Percentiles rank a stretch among this genome's conserved stretches.
Evolutionary conservation across 768 basidiomycete species (phyloP).

Genomic region (Fistulinella prunicolor): DNA sequence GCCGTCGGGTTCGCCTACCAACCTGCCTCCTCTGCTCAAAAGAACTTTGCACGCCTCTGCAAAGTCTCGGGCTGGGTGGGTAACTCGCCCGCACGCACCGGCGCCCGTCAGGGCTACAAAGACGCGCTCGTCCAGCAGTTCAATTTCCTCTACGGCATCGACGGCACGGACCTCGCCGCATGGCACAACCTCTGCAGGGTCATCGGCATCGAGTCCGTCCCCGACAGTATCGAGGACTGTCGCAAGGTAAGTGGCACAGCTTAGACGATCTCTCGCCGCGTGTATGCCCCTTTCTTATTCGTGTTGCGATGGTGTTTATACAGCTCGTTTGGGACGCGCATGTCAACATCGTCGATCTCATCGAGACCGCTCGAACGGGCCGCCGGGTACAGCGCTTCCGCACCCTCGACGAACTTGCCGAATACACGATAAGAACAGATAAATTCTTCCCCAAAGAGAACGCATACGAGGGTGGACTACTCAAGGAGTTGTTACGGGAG

Average conservation of each 20-base stretch:
- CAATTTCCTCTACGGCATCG: constrained; percentile 21
- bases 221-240: constrained; percentile 15
- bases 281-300: not conserved
- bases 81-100: not conserved
- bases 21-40: constrained; percentile 4
- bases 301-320: not conserved
- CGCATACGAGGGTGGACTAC: constrained; percentile 29
- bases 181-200: constrained; percentile 23
- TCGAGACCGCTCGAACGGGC: constrained; percentile 15
- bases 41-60: constrained; percentile 18
- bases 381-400: constrained; percentile 19
- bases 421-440: constrained; percentile 18
- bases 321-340: constrained; percentile 25
- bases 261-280: not conserved
- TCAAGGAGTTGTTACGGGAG: constrained; percentile 28
- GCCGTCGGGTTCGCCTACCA: constrained; percentile 11
- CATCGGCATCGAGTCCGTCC: constrained; percentile 15
- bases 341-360: constrained; percentile 34
- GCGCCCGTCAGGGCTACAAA: constrained; percentile 8
- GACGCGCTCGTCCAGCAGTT: constrained; percentile 27
- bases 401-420: constrained; percentile 15
- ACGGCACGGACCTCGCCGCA: constrained; percentile 10
- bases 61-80: constrained; percentile 2
- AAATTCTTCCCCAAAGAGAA: constrained; percentile 30
- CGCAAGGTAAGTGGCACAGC: constrained; percentile 7